Evolutionary conservation across 768 basidiomycete species (phyloP).

Genomic region (Panus rudis): DNA sequence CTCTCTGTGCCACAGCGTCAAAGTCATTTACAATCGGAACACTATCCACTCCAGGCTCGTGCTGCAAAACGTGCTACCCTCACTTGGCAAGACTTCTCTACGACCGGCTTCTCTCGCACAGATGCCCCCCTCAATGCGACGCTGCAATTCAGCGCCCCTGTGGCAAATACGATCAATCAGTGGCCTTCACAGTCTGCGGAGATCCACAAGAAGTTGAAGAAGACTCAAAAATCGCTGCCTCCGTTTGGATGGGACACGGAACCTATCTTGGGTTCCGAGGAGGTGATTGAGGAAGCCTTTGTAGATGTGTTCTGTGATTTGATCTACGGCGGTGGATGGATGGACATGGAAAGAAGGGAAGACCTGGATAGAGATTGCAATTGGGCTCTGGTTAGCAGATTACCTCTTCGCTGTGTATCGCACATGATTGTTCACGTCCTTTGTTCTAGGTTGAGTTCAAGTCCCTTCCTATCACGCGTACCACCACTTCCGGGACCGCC

Average conservation of each 20-base stretch:
- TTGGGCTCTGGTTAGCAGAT: slow-evolving; percentile 75
- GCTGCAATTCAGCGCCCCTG: slow-evolving; percentile 65
- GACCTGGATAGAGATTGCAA: slow-evolving; percentile 80
- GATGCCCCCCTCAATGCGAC: slow-evolving; percentile 74
- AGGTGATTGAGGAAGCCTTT: slow-evolving; percentile 86
- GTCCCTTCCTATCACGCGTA: slow-evolving; percentile 44
- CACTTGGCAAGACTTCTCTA: slow-evolving; percentile 87
- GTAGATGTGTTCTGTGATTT: slow-evolving; percentile 81
- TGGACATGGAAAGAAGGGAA: slow-evolving; percentile 69
- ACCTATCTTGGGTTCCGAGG: slow-evolving; percentile 69
- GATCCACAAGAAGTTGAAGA: slow-evolving; percentile 73
- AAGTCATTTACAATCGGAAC: slow-evolving; percentile 1
- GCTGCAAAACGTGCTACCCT: slow-evolving; percentile 75
- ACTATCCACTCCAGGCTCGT: slow-evolving; percentile 39
- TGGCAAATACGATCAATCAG: slow-evolving; percentile 50
- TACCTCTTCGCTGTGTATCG: background rate
- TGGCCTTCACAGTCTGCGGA: slow-evolving; percentile 76
- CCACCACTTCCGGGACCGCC: slow-evolving; percentile 21
- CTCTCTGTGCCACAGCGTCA: background rate
- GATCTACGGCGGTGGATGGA: slow-evolving; percentile 79
- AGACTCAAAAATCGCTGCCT: slow-evolving; percentile 73
- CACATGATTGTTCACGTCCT: background rate
- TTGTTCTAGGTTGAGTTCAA: slow-evolving; percentile 75
- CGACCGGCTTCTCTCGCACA: slow-evolving; percentile 71
- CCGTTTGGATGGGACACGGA: slow-evolving; percentile 92